These are phyloP conservation scores for Spatholobus suberectus DNA, from an alignment of 306 rosid species.

Conservation along the genomic window DNA sequence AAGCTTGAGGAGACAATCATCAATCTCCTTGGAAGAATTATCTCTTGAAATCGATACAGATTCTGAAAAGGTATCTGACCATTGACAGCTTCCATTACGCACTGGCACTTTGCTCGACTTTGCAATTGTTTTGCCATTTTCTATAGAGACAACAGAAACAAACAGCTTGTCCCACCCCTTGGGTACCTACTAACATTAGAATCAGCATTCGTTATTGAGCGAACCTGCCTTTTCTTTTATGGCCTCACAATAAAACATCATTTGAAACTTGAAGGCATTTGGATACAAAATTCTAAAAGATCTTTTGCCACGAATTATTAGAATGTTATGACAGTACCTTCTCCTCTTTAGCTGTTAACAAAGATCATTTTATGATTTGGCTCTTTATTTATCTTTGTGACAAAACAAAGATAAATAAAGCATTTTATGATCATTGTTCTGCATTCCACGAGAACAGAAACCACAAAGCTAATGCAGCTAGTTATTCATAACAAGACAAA, in stretches of 20 bases:
- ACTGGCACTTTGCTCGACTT: conserved; percentile 57
- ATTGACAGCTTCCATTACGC: conserved; percentile 63
- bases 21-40: conserved; percentile 46
- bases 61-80: conserved; percentile 62
- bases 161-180: conserved; percentile 77
- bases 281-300: conserved; percentile 12
- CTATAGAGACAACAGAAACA: conserved; percentile 55
- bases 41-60: conserved; percentile 56
- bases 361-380: background rate
- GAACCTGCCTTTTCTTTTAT: background rate
- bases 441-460: conserved; percentile 18
- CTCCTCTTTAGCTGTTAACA: background rate
- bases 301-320: background rate
- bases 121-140: conserved; percentile 56
- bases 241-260: background rate
- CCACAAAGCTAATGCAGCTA: conserved; percentile 28
- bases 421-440: background rate
- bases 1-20: conserved; percentile 58
- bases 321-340: background rate
- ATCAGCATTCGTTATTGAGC: conserved; percentile 34
- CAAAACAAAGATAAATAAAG: too few relatives aligned
- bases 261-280: conserved; percentile 4
- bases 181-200: conserved; percentile 57
- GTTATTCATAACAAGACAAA: background rate
- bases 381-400: background rate